Conservation (phyloP, 495 filamentous ascomycete species). For the Diplogelasinospora grovesii region DNA sequence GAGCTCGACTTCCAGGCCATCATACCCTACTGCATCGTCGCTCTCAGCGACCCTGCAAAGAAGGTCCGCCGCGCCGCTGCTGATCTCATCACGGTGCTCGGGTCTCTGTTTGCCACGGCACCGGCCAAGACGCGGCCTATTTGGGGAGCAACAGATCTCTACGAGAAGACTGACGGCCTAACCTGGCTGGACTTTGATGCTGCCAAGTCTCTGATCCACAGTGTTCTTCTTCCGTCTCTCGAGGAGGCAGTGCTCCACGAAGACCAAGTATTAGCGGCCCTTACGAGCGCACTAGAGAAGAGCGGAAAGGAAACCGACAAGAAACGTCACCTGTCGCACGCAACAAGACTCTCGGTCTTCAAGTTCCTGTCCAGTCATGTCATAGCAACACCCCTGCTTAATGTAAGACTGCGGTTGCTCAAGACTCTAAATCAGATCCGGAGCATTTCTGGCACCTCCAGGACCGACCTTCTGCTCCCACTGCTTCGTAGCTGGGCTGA, state of each 20-base stretch:
- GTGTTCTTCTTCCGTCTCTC: constrained; percentile 58
- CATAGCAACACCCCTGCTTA: constrained; percentile 55
- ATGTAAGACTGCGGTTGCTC: constrained; percentile 63
- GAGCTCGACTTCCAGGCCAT: constrained; percentile 67
- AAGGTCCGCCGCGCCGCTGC: constrained; percentile 70
- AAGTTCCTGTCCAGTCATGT: constrained; percentile 71
- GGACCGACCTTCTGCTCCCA: constrained; percentile 64
- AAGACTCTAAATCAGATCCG: constrained; percentile 61
- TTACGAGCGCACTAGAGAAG: constrained; percentile 52
- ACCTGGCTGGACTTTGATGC: constrained; percentile 55
- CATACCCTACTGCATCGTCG: constrained; percentile 67
- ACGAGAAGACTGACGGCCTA: constrained; percentile 44
- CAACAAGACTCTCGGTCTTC: constrained; percentile 56
- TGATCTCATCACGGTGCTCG: constrained; percentile 49
- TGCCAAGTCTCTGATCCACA: constrained; percentile 51
- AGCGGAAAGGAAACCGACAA: constrained; percentile 38
- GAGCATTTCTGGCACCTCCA: constrained; percentile 58
- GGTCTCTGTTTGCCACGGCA: constrained; percentile 16
- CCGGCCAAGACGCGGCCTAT: constrained; percentile 9
- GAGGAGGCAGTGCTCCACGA: constrained; percentile 80
- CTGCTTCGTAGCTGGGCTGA: constrained; percentile 58
- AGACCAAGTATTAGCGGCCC: constrained; percentile 50
- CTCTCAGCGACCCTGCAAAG: constrained; percentile 64
- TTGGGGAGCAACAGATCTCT: constrained; percentile 38
- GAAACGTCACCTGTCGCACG: constrained; percentile 51